A percentile compares a stretch with the other conserved stretches of the same genome.
These are phyloP conservation scores for Barnettozyma salicaria DNA, from an alignment of 805 yeast genomes.

Conservation along the genomic window DNA sequence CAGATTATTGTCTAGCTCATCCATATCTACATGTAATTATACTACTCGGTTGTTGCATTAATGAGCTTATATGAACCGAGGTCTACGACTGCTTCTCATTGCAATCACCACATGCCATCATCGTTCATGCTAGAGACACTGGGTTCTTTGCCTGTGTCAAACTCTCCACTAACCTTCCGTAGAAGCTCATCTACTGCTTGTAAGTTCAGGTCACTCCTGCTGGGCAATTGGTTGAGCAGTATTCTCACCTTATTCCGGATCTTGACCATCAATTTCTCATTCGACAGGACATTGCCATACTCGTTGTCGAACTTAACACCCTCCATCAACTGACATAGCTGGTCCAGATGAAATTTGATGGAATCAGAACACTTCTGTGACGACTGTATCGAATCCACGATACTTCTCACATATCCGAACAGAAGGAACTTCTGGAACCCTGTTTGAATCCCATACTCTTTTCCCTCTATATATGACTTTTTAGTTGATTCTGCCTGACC, in stretches of 20 bases:
- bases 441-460: slow-evolving; percentile 75
- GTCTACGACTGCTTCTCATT: neutral
- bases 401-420: slow-evolving; percentile 61
- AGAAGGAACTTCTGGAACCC: slow-evolving; percentile 66
- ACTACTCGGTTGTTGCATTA: too few species aligned
- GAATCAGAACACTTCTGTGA: slow-evolving; percentile 6
- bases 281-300: slow-evolving; percentile 48
- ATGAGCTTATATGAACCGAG: neutral
- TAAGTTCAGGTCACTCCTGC: slow-evolving; percentile 13
- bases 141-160: slow-evolving; percentile 16
- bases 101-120: slow-evolving; percentile 27
- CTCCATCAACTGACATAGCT: slow-evolving; percentile 26
- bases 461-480: slow-evolving; percentile 68
- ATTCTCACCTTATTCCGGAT: slow-evolving; percentile 59
- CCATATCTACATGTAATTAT: too few species aligned
- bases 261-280: slow-evolving; percentile 45
- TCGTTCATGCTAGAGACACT: slow-evolving; percentile 20
- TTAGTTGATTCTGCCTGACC: slow-evolving; percentile 58
- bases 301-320: slow-evolving; percentile 39
- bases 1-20: too few species aligned
- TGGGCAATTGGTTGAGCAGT: slow-evolving; percentile 33
- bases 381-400: slow-evolving; percentile 27
- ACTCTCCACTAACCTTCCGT: slow-evolving; percentile 14
- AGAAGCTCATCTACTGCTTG: slow-evolving; percentile 14
- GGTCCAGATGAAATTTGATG: slow-evolving; percentile 25